Percentiles rank a stretch among this genome's conserved stretches.
Evolutionary conservation across 1,284 basidiomycete species (phyloP).

Genomic region (Trichosporon inkin): DNA sequence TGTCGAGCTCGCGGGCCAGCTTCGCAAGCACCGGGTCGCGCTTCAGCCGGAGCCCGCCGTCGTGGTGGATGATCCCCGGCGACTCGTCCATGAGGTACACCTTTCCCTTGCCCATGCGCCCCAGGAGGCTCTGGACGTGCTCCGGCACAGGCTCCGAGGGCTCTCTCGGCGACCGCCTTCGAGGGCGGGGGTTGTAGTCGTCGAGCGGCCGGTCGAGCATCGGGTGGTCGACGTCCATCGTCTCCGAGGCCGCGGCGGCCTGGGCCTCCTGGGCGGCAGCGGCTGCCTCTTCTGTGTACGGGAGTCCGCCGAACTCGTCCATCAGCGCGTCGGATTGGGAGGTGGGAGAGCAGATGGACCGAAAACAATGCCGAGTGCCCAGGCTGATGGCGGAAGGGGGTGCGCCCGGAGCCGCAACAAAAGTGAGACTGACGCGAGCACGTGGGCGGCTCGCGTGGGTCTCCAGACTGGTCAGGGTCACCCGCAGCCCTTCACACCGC

Average conservation of each 20-base stretch:
- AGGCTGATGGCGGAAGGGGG: neutral
- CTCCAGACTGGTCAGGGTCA: conserved; percentile 1
- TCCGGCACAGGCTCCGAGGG: conserved; percentile 30
- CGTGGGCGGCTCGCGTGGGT: conserved; percentile 3
- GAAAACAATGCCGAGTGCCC: neutral
- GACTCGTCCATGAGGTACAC: conserved; percentile 45
- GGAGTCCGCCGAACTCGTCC: conserved; percentile 28
- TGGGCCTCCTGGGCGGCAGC: neutral
- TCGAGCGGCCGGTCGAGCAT: conserved; percentile 39
- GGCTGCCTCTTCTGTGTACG: conserved; percentile 31
- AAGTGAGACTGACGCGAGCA: conserved; percentile 7
- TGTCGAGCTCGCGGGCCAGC: conserved; percentile 38
- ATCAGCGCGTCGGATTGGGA: neutral
- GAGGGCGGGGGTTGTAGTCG: conserved; percentile 26
- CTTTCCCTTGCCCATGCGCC: conserved; percentile 44
- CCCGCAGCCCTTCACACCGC: neutral
- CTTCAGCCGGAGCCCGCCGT: conserved; percentile 29
- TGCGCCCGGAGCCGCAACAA: neutral
- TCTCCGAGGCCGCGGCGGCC: neutral
- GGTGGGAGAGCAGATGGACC: neutral
- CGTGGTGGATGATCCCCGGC: conserved; percentile 38
- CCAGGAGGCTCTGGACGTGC: conserved; percentile 40
- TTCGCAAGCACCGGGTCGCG: conserved; percentile 42
- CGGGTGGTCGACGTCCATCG: conserved; percentile 21
- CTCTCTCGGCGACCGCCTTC: neutral